Conservation (phyloP, 176 grass and related monocot species). For the Bolboschoenus planiculmis region DNA sequence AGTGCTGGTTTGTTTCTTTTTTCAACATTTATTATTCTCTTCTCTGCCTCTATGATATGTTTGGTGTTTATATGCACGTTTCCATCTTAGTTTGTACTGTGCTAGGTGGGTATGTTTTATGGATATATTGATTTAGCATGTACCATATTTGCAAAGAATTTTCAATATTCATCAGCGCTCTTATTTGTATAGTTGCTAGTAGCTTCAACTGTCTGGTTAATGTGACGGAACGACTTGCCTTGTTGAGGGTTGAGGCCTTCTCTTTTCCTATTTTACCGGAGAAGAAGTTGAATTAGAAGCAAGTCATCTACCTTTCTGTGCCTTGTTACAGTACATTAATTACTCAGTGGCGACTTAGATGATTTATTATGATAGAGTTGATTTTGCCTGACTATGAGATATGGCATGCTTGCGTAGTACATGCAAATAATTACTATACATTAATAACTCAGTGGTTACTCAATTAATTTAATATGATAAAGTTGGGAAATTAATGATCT, state of each 20-base stretch:
- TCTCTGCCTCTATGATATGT: not conserved
- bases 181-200: not conserved
- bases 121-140: not conserved
- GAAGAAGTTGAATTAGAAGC: not conserved
- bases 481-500: too few relatives aligned
- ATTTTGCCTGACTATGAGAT: not conserved
- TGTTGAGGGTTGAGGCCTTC: not conserved
- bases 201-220: not conserved
- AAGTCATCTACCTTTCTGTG: not conserved
- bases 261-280: not conserved
- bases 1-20: conserved; percentile 57
- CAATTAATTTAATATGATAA: not conserved
- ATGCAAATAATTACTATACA: not conserved
- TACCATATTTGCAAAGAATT: not conserved
- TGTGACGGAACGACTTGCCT: not conserved
- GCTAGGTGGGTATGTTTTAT: not conserved
- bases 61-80: not conserved
- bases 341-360: not conserved
- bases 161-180: not conserved
- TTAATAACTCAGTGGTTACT: not conserved
- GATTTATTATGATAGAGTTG: not conserved
- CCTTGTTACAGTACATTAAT: not conserved
- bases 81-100: not conserved
- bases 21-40: not conserved
- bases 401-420: not conserved